Conservation (phyloP, 2,329 filamentous ascomycete species). For the Microdochium nivale region DNA sequence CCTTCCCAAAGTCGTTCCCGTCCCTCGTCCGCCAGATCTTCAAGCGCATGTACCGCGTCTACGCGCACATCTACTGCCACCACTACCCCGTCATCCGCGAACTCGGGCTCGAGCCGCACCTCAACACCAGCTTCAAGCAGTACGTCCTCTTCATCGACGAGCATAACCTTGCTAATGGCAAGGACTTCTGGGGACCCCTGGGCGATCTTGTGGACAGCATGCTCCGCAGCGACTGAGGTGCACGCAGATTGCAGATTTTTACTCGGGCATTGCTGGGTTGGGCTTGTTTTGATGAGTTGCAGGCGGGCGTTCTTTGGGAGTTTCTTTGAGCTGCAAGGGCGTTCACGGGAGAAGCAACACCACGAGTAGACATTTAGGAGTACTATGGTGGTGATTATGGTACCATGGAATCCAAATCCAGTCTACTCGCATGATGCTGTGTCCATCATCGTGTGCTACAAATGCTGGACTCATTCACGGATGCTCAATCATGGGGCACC, state of each 20-base stretch:
- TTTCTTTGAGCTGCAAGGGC: too few species aligned
- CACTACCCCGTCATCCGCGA: conserved; percentile 97
- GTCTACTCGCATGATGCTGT: too few species aligned
- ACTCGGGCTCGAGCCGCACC: conserved; percentile 87
- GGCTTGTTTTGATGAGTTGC: background rate
- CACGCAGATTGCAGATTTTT: background rate
- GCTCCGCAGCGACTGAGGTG: conserved; percentile 73
- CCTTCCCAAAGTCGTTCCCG: conserved; percentile 90
- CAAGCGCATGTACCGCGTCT: conserved; percentile 97
- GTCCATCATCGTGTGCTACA: too few species aligned
- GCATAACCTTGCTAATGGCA: conserved; percentile 82
- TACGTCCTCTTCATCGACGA: conserved; percentile 98
- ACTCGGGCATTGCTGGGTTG: background rate
- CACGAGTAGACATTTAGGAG: too few species aligned
- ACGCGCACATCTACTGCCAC: conserved; percentile 99
- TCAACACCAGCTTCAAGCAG: conserved; percentile 99
- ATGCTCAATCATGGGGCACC: background rate
- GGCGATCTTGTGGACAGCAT: conserved; percentile 97
- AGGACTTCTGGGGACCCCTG: conserved; percentile 94
- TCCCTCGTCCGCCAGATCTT: conserved; percentile 89
- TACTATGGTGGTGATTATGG: too few species aligned
- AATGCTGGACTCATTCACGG: too few species aligned
- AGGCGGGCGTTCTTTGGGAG: background rate
- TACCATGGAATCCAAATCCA: too few species aligned
- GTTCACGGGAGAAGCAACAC: too few species aligned